phyloP scores from a whole-genome alignment of 2,329 filamentous ascomycete genomes.

The Botrytis galanthina region DNA sequence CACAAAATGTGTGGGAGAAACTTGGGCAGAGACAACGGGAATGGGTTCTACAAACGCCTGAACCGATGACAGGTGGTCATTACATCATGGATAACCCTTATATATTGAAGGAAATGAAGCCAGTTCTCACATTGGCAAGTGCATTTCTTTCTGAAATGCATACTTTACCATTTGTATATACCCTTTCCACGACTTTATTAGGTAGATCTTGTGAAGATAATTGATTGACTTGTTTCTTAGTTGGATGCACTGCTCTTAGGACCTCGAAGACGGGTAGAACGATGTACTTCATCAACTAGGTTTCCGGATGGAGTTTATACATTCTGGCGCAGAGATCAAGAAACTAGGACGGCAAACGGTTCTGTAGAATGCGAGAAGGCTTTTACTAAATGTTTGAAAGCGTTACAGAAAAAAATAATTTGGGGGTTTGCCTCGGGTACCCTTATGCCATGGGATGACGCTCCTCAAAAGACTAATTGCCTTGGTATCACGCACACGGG shows the following conservation, averaged over 20 bases:
- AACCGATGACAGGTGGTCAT: constrained; percentile 9
- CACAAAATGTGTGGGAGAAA: background rate
- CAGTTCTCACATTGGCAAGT: constrained; percentile 32
- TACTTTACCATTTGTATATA: background rate
- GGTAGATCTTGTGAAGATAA: background rate
- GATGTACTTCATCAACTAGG: background rate
- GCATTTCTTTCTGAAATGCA: constrained; percentile 27
- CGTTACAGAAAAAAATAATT: background rate
- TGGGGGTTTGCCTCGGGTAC: background rate
- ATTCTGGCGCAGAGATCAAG: background rate
- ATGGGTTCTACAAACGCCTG: background rate
- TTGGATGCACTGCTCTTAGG: constrained; percentile 10
- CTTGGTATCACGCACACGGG: background rate
- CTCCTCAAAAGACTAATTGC: background rate
- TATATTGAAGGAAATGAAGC: constrained; percentile 25
- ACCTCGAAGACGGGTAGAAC: background rate
- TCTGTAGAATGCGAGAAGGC: background rate
- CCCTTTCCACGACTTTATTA: background rate
- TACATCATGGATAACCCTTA: constrained; percentile 22
- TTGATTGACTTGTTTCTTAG: background rate
- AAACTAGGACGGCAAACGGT: background rate
- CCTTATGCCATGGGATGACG: background rate
- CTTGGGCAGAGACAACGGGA: background rate
- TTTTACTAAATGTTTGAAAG: background rate
- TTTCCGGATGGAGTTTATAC: background rate